Evolutionary conservation across 2,329 filamentous ascomycete species (phyloP).

Genomic region (Hypomyces perniciosus): DNA sequence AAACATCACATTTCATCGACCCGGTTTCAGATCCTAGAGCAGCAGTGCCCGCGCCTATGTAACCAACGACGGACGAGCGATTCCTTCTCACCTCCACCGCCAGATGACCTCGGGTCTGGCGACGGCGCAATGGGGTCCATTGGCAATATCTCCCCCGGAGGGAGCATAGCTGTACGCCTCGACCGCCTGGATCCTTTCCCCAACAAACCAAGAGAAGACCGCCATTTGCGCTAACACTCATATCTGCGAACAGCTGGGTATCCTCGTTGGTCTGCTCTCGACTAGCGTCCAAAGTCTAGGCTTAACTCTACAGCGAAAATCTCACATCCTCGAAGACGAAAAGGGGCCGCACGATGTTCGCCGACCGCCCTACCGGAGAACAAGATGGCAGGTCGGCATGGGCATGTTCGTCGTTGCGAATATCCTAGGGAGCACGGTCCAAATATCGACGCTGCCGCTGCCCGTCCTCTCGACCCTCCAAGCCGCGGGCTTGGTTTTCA

Average conservation of each 20-base stretch:
- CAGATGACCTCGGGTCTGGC: conserved; percentile 42
- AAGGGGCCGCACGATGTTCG: conserved; percentile 73
- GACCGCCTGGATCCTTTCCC: neutral
- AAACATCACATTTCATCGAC: too few relatives aligned
- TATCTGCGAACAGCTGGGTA: conserved; percentile 61
- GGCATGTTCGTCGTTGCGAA: conserved; percentile 95
- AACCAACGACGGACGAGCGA: conserved; percentile 14
- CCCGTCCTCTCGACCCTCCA: conserved; percentile 93
- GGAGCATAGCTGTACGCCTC: conserved; percentile 64
- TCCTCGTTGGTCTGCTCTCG: conserved; percentile 86
- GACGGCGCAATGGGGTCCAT: conserved; percentile 60
- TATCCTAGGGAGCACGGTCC: conserved; percentile 88
- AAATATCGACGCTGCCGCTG: conserved; percentile 91
- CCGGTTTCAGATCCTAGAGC: neutral
- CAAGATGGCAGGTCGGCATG: conserved; percentile 97
- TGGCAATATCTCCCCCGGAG: conserved; percentile 69
- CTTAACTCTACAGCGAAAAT: conserved; percentile 93
- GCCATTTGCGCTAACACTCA: conserved; percentile 18
- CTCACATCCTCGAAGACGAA: conserved; percentile 95
- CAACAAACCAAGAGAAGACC: neutral
- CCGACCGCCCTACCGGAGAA: conserved; percentile 79
- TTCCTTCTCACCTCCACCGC: conserved; percentile 18
- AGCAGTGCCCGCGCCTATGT: conserved; percentile 18
- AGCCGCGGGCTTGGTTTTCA: conserved; percentile 94
- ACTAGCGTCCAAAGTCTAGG: conserved; percentile 94